Conservation (phyloP, 2,329 filamentous ascomycete genomes). For the Monosporascus ibericus region DNA sequence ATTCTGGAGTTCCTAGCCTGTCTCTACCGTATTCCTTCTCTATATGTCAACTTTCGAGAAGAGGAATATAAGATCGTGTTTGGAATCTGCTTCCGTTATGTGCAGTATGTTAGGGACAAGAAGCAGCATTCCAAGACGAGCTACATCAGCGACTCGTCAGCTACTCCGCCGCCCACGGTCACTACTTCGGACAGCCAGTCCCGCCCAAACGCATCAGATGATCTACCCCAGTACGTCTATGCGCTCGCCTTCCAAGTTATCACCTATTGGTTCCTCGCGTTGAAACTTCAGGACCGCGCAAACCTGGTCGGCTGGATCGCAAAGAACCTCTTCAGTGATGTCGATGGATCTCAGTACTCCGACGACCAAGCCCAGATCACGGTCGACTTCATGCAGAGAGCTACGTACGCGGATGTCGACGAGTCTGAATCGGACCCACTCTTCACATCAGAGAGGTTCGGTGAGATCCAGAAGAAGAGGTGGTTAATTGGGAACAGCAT, state of each 20-base stretch:
- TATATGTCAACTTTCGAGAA: constrained; percentile 83
- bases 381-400: constrained; percentile 89
- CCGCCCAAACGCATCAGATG: constrained; percentile 48
- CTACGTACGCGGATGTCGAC: constrained; percentile 78
- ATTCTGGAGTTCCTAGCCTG: constrained; percentile 94
- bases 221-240: constrained; percentile 89
- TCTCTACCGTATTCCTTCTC: constrained; percentile 73
- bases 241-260: constrained; percentile 92
- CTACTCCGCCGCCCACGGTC: constrained; percentile 12
- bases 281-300: constrained; percentile 77
- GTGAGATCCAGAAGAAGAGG: constrained; percentile 58
- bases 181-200: constrained; percentile 19
- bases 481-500: constrained; percentile 72
- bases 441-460: constrained; percentile 61
- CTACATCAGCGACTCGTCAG: constrained; percentile 36
- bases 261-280: constrained; percentile 90
- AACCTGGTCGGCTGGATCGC: constrained; percentile 88
- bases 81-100: constrained; percentile 87
- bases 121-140: constrained; percentile 42
- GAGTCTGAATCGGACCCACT: constrained; percentile 62
- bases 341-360: constrained; percentile 64
- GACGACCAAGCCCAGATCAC: constrained; percentile 94
- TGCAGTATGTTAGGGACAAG: constrained; percentile 78
- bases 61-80: constrained; percentile 94
- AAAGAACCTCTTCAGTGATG: constrained; percentile 75